These are phyloP conservation scores for Termitomyces sp. DNA, from an alignment of 768 basidiomycete genomes.

Conservation along the genomic window DNA sequence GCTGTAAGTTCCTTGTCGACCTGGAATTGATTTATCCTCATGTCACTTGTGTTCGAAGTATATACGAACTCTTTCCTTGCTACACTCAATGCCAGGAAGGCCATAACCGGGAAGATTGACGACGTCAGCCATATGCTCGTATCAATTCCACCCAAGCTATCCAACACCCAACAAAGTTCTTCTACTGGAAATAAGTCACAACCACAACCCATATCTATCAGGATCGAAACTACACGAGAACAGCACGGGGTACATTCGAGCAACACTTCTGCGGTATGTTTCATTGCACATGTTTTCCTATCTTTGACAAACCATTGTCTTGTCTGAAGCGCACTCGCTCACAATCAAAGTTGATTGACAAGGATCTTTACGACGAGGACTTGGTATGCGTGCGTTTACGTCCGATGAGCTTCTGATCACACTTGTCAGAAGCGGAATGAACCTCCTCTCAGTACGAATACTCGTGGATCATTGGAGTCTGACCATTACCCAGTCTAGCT, in stretches of 20 bases:
- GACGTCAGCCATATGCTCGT: conserved; percentile 26
- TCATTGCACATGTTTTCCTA: not conserved
- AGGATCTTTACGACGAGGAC: conserved; percentile 1
- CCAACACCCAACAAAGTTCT: conserved; percentile 13
- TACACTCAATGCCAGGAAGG: conserved; percentile 43
- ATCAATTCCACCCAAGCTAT: conserved; percentile 24
- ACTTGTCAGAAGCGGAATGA: not conserved
- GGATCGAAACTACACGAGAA: conserved; percentile 28
- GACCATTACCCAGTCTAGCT: not conserved
- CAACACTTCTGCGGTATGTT: not conserved
- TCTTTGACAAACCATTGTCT: not conserved
- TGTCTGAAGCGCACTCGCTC: not conserved
- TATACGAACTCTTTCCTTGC: conserved; percentile 51
- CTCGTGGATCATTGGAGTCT: not conserved
- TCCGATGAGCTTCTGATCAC: not conserved
- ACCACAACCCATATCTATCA: conserved; percentile 27
- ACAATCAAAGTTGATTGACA: not conserved
- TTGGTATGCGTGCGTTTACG: not conserved
- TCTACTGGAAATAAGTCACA: conserved; percentile 7
- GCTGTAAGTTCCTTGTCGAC: conserved; percentile 25
- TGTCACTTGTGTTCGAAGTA: conserved; percentile 21
- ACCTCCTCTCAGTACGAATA: not conserved
- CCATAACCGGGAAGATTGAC: conserved; percentile 25
- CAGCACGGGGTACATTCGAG: not conserved
- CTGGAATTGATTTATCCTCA: not conserved